phyloP scores from a whole-genome alignment of 2,329 filamentous ascomycete species.

The Botrytis aclada region DNA sequence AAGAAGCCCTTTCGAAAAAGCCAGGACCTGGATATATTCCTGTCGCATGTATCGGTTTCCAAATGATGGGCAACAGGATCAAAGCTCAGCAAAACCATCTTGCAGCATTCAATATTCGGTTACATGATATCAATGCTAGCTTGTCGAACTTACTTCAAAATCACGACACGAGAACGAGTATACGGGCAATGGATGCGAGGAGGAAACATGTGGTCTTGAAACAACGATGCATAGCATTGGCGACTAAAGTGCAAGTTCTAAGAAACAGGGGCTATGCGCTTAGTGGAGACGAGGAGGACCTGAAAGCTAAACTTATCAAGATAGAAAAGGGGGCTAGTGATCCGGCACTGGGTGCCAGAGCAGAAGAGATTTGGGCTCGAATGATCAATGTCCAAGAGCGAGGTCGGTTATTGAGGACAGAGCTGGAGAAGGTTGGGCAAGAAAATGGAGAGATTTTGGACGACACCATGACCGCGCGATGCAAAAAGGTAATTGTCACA shows the following conservation, averaged over 20 bases:
- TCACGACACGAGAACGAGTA: constrained; percentile 73
- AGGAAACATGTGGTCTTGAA: constrained; percentile 70
- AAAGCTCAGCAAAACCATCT: constrained; percentile 69
- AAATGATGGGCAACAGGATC: constrained; percentile 67
- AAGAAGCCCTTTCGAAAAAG: constrained; percentile 77
- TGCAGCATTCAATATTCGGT: constrained; percentile 63
- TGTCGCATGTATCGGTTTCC: constrained; percentile 71
- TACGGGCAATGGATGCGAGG: constrained; percentile 68
- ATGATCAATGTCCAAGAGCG: constrained; percentile 73
- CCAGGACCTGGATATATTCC: constrained; percentile 74
- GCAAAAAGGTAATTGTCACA: constrained; percentile 63
- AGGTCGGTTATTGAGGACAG: constrained; percentile 67
- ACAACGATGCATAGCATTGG: constrained; percentile 69
- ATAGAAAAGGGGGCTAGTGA: constrained; percentile 71
- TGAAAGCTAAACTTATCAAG: constrained; percentile 67
- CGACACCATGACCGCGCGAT: constrained; percentile 66
- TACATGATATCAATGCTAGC: constrained; percentile 77
- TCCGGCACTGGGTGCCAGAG: constrained; percentile 68
- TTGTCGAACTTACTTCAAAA: constrained; percentile 69
- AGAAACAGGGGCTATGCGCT: constrained; percentile 79
- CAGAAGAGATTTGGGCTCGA: constrained; percentile 83
- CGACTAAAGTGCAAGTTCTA: constrained; percentile 76
- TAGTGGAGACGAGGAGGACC: constrained; percentile 73
- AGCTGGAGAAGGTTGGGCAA: constrained; percentile 65
- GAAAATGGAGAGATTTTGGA: constrained; percentile 57